Conservation (phyloP, 129 eudicot genomes). For the Gnaphalium uliginosum region DNA sequence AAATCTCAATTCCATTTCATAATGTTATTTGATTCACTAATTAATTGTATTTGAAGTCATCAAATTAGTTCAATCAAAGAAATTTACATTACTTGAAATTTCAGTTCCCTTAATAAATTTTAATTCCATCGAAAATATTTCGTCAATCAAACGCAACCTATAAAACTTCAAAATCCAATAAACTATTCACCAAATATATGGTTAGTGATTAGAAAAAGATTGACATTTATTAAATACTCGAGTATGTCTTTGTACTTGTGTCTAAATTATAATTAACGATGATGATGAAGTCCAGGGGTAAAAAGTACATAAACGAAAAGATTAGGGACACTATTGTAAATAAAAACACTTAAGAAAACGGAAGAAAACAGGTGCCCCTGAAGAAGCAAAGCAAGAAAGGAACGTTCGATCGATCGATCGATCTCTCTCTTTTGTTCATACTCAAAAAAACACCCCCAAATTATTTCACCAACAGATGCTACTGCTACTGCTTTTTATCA, state of each 20-base stretch:
- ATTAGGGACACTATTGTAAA: background rate
- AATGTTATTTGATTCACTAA: too few species aligned
- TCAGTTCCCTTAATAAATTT: too few species aligned
- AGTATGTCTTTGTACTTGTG: background rate
- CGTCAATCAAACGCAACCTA: too few species aligned
- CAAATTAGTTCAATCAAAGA: too few species aligned
- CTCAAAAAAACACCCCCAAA: background rate
- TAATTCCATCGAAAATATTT: too few species aligned
- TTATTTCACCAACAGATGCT: constrained; percentile 15
- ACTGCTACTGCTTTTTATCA: background rate
- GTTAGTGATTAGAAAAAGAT: too few species aligned
- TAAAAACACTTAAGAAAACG: constrained; percentile 7
- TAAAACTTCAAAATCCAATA: too few species aligned
- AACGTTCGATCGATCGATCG: constrained; percentile 46
- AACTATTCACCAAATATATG: too few species aligned
- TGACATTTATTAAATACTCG: background rate
- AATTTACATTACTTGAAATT: too few species aligned
- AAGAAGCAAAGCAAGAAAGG: constrained; percentile 42
- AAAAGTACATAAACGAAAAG: too few species aligned
- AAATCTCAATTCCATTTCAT: too few species aligned
- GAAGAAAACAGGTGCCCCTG: constrained; percentile 38
- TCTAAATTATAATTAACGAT: background rate
- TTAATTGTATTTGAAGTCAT: too few species aligned
- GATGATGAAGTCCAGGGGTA: background rate
- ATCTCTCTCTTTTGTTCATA: constrained; percentile 29